phyloP scores from a whole-genome alignment of 208 protist genomes.

The Wallacemonas sp. region DNA sequence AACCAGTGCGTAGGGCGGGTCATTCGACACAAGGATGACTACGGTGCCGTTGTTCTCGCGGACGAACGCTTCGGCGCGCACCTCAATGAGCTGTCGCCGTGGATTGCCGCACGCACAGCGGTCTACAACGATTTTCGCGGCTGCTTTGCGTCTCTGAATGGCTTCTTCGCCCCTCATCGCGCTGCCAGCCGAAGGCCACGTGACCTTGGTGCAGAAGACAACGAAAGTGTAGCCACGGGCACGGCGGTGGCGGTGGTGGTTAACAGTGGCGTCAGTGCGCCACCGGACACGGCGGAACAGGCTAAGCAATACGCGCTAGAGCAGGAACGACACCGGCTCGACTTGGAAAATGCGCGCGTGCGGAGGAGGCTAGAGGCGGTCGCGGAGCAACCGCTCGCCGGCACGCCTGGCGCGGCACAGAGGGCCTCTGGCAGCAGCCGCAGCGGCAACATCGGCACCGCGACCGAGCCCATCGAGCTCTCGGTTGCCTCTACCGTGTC shows the following conservation, averaged over 20 bases:
- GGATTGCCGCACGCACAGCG: constrained; percentile 44
- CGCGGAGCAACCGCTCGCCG: background rate
- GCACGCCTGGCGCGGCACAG: too few species aligned
- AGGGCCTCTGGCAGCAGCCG: background rate
- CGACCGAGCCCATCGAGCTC: too few species aligned
- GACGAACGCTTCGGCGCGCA: constrained; percentile 91
- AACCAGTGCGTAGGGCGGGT: constrained; percentile 98
- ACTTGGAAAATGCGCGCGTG: constrained; percentile 9
- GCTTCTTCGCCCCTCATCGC: constrained; percentile 54
- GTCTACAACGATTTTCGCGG: constrained; percentile 68
- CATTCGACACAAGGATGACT: constrained; percentile 97
- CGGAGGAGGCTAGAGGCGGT: constrained; percentile 32
- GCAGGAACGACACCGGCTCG: constrained; percentile 17
- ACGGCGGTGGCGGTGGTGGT: too few species aligned
- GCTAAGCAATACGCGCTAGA: constrained; percentile 32
- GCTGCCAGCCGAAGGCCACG: background rate
- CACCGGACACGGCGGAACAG: constrained; percentile 25
- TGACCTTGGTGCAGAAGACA: background rate
- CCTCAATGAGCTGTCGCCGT: constrained; percentile 44
- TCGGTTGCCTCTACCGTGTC: too few species aligned
- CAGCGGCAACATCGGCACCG: background rate
- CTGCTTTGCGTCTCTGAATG: constrained; percentile 46
- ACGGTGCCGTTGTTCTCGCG: constrained; percentile 93
- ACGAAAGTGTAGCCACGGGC: constrained; percentile 13
- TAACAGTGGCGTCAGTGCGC: too few species aligned